These are phyloP conservation scores for Calonectria henricotiae DNA, from an alignment of 2,329 filamentous ascomycete genomes.

Conservation along the genomic window DNA sequence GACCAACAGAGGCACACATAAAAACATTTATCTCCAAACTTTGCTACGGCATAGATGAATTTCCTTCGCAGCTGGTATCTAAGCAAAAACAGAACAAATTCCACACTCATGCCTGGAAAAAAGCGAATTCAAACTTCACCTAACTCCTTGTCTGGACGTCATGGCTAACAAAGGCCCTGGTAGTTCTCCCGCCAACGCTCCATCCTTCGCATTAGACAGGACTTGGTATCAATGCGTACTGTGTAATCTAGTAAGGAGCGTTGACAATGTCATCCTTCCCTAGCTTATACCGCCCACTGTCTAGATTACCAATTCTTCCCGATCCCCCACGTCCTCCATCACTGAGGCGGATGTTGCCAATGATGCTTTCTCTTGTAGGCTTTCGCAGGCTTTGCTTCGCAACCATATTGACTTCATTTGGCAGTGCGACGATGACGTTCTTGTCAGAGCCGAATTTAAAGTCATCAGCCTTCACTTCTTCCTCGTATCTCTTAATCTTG, in stretches of 20 bases:
- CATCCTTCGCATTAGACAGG: constrained; percentile 13
- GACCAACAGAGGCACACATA: constrained; percentile 19
- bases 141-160: constrained; percentile 48
- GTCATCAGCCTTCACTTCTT: constrained; percentile 97
- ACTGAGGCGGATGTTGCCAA: constrained; percentile 69
- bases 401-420: constrained; percentile 99
- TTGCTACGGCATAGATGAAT: constrained; percentile 23
- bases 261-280: constrained; percentile 89
- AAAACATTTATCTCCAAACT: constrained; percentile 15
- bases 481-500: constrained; percentile 95
- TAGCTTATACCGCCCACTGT: constrained; percentile 80
- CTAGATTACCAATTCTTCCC: constrained; percentile 68
- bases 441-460: constrained; percentile 98
- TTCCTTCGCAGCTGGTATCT: constrained; percentile 48
- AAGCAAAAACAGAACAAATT: constrained; percentile 46
- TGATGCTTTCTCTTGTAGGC: constrained; percentile 95
- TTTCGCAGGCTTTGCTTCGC: constrained; percentile 87
- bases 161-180: constrained; percentile 27
- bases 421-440: constrained; percentile 96
- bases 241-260: constrained; percentile 68
- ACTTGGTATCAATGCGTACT: neutral
- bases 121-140: constrained; percentile 44
- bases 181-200: constrained; percentile 28
- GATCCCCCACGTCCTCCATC: constrained; percentile 68
- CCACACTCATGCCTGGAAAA: constrained; percentile 31